These are phyloP conservation scores for Wilcoxina mikolae DNA, from an alignment of 495 filamentous ascomycete genomes.

Conservation along the genomic window DNA sequence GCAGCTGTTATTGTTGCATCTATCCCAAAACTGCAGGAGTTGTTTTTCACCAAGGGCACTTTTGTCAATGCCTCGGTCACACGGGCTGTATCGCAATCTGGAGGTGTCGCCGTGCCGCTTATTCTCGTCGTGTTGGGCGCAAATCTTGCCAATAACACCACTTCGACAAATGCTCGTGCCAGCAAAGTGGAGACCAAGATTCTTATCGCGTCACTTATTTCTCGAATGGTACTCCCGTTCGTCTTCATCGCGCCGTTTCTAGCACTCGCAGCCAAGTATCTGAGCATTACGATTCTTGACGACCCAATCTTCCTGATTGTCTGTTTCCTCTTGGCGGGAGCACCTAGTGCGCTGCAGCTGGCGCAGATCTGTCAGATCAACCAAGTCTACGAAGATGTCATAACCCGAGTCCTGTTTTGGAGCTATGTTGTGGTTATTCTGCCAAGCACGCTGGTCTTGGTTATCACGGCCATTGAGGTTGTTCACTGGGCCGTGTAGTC, in stretches of 20 bases:
- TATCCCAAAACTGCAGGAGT: slow-evolving; percentile 62
- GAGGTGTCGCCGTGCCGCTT: slow-evolving; percentile 81
- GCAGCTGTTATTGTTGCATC: slow-evolving; percentile 76
- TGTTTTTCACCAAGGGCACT: slow-evolving; percentile 80
- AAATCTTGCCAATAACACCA: slow-evolving; percentile 70
- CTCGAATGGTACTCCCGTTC: slow-evolving; percentile 84
- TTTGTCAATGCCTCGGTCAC: slow-evolving; percentile 90
- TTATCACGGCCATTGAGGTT: slow-evolving; percentile 82
- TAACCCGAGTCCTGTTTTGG: slow-evolving; percentile 87
- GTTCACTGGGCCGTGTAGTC: slow-evolving; percentile 65
- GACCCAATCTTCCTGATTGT: slow-evolving; percentile 97
- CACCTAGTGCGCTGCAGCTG: slow-evolving; percentile 84
- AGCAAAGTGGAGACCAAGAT: slow-evolving; percentile 52
- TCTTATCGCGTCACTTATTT: slow-evolving; percentile 69
- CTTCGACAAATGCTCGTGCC: slow-evolving; percentile 35
- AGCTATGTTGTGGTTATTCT: slow-evolving; percentile 79
- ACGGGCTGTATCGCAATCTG: slow-evolving; percentile 67
- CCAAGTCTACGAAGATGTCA: slow-evolving; percentile 80
- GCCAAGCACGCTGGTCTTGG: slow-evolving; percentile 77
- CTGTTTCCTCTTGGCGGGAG: slow-evolving; percentile 87
- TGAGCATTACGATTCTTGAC: slow-evolving; percentile 85
- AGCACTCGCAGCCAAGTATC: slow-evolving; percentile 78
- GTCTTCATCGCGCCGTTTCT: slow-evolving; percentile 87
- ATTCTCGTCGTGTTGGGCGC: slow-evolving; percentile 95
- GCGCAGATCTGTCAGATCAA: slow-evolving; percentile 99